A percentile compares a stretch with the other conserved stretches of the same genome.
phyloP scores from a whole-genome alignment of 2,329 filamentous ascomycete species.

The Malbranchea zuffiana region DNA sequence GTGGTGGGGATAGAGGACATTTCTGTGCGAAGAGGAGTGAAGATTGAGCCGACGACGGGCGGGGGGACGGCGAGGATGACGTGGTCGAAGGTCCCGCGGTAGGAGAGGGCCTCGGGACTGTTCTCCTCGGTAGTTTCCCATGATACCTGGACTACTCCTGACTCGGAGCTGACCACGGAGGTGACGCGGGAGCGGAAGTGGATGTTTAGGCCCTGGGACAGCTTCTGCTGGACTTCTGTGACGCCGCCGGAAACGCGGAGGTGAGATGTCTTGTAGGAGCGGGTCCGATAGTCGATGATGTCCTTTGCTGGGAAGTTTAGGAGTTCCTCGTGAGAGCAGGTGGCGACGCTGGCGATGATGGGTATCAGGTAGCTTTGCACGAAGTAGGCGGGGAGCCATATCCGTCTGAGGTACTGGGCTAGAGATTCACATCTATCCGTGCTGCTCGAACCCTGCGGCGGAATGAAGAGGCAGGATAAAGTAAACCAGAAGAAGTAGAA shows the following conservation, averaged over 20 bases:
- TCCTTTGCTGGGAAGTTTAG: slow-evolving; percentile 45
- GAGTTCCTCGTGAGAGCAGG: slow-evolving; percentile 43
- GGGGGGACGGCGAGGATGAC: slow-evolving; percentile 48
- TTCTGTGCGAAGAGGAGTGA: slow-evolving; percentile 30
- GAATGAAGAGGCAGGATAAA: slow-evolving; percentile 41
- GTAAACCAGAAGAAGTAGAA: slow-evolving; percentile 46
- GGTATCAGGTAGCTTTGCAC: slow-evolving; percentile 43
- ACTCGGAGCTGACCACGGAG: slow-evolving; percentile 13
- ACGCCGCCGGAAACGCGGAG: slow-evolving; percentile 44
- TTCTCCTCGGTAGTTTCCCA: slow-evolving; percentile 12
- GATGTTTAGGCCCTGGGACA: slow-evolving; percentile 35
- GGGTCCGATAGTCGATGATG: slow-evolving; percentile 41
- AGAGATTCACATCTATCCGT: slow-evolving; percentile 36
- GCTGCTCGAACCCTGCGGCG: slow-evolving; percentile 21
- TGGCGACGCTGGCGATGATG: slow-evolving; percentile 44
- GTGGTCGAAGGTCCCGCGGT: slow-evolving; percentile 37
- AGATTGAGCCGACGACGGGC: slow-evolving; percentile 42
- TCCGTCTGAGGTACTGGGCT: slow-evolving; percentile 41
- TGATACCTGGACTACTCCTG: slow-evolving; percentile 15
- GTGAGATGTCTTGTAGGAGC: slow-evolving; percentile 39
- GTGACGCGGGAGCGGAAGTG: slow-evolving; percentile 27
- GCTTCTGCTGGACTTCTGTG: slow-evolving; percentile 38
- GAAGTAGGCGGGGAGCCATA: slow-evolving; percentile 40
- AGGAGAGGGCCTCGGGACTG: background rate
- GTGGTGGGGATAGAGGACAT: slow-evolving; percentile 40